Percentiles rank a stretch among this genome's conserved stretches.
These are phyloP conservation scores for Biscutella laevigata DNA, from an alignment of 441 rosid species.

Conservation along the genomic window DNA sequence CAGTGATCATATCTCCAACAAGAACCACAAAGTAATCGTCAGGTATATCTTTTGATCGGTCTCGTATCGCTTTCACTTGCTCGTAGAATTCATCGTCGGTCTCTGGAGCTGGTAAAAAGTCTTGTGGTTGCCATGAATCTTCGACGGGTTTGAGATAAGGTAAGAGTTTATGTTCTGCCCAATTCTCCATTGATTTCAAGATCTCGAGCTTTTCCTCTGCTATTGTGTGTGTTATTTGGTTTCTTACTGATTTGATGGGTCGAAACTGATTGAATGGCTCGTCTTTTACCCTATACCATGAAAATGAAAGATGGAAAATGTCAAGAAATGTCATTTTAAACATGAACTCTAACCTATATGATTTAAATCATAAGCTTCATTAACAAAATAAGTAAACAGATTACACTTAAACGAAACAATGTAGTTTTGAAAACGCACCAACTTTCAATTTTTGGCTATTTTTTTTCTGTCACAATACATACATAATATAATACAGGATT, in stretches of 20 bases:
- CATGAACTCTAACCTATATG: too few species aligned
- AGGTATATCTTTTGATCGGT: constrained; percentile 32
- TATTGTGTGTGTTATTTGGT: constrained; percentile 43
- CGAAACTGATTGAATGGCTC: constrained; percentile 20
- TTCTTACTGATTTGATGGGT: constrained; percentile 34
- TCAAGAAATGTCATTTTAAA: too few species aligned
- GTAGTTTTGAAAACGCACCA: too few species aligned
- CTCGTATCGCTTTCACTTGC: constrained; percentile 34
- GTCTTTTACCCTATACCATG: constrained; percentile 8
- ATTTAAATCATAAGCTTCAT: too few species aligned
- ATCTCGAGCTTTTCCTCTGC: constrained; percentile 37
- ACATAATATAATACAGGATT: too few species aligned
- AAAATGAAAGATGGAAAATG: too few species aligned
- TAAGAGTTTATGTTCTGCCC: constrained; percentile 37
- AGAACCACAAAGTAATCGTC: constrained; percentile 44
- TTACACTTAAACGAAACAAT: too few species aligned
- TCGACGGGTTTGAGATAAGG: constrained; percentile 39
- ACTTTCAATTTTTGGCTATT: too few species aligned
- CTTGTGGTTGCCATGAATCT: constrained; percentile 44
- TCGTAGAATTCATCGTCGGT: constrained; percentile 29
- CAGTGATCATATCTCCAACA: constrained; percentile 52
- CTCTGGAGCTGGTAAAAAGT: constrained; percentile 31
- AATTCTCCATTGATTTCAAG: constrained; percentile 40
- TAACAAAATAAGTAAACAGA: too few species aligned
- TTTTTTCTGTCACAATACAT: too few species aligned